Percentiles rank a stretch among this genome's conserved stretches.
Evolutionary conservation across 2,329 filamentous ascomycete genomes (phyloP).

Genomic region (Cercospora sp.): DNA sequence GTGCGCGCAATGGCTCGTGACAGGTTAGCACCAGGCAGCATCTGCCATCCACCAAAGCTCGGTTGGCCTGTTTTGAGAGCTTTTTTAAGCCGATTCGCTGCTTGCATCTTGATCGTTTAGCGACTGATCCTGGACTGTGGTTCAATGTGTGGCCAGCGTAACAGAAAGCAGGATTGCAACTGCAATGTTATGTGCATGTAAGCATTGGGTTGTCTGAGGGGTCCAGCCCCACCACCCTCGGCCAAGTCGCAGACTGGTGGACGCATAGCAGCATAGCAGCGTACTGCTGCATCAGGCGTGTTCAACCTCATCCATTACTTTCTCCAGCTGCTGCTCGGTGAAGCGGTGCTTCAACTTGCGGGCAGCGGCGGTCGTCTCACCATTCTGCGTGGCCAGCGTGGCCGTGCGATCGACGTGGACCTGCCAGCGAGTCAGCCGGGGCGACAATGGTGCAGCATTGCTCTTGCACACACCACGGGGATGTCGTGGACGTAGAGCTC

Average conservation of each 20-base stretch:
- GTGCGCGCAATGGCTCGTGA: constrained; percentile 55
- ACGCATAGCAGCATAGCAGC: background rate
- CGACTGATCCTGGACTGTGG: too few relatives aligned
- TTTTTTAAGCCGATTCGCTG: constrained; percentile 55
- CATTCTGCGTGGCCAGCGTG: constrained; percentile 54
- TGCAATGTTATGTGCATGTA: background rate
- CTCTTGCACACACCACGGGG: constrained; percentile 61
- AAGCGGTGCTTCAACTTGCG: constrained; percentile 79
- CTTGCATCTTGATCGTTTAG: constrained; percentile 48
- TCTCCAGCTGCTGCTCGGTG: constrained; percentile 63
- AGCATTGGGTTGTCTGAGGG: background rate
- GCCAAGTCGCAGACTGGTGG: background rate
- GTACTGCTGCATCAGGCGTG: constrained; percentile 17
- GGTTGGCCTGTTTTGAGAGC: constrained; percentile 52
- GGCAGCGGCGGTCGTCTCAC: constrained; percentile 57
- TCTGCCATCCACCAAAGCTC: constrained; percentile 60
- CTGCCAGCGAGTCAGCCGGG: constrained; percentile 35
- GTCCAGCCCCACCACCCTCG: background rate
- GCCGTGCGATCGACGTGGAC: constrained; percentile 62
- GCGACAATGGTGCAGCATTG: background rate
- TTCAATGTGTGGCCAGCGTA: background rate
- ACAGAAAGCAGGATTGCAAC: background rate
- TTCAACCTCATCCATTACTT: constrained; percentile 64
- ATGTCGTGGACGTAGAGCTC: constrained; percentile 79
- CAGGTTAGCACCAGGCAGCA: constrained; percentile 56